Percentiles rank a stretch among this genome's conserved stretches.
phyloP scores from a whole-genome alignment of 805 yeast genomes.

The Cyberlindnera misumaiensis region DNA sequence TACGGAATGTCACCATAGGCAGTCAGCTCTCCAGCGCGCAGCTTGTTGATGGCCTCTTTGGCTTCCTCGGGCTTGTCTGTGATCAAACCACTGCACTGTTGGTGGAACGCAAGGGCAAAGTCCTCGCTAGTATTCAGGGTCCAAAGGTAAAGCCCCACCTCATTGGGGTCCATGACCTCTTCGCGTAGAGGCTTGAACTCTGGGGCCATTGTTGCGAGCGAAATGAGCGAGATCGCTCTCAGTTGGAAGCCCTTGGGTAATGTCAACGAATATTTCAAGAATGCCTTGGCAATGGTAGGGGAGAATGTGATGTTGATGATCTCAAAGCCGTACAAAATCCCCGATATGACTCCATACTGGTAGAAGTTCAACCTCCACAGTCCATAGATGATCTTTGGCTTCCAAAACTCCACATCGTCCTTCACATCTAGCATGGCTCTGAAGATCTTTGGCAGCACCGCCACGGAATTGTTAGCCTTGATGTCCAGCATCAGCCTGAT shows the following conservation, averaged over 20 bases:
- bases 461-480: slow-evolving; percentile 39
- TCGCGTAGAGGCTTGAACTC: slow-evolving; percentile 26
- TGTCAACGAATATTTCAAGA: slow-evolving; percentile 31
- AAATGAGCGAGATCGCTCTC: slow-evolving; percentile 45
- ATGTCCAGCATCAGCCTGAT: slow-evolving; percentile 42
- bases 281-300: slow-evolving; percentile 25
- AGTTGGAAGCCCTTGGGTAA: slow-evolving; percentile 38
- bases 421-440: slow-evolving; percentile 29
- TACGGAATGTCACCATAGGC: slow-evolving; percentile 4
- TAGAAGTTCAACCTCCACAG: slow-evolving; percentile 45
- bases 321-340: slow-evolving; percentile 29
- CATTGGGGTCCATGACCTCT: slow-evolving; percentile 23
- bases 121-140: slow-evolving; percentile 37
- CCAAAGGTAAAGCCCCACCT: slow-evolving; percentile 42
- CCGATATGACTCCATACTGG: slow-evolving; percentile 32
- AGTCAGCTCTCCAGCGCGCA: slow-evolving; percentile 3
- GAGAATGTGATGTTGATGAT: slow-evolving; percentile 31
- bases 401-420: slow-evolving; percentile 39
- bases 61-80: slow-evolving; percentile 32
- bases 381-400: slow-evolving; percentile 40
- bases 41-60: slow-evolving; percentile 6
- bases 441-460: slow-evolving; percentile 34
- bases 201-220: slow-evolving; percentile 39
- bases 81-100: slow-evolving; percentile 33
- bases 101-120: slow-evolving; percentile 30